Conservation (phyloP, 1,284 basidiomycete species). For the Sanghuangporus baumii region DNA sequence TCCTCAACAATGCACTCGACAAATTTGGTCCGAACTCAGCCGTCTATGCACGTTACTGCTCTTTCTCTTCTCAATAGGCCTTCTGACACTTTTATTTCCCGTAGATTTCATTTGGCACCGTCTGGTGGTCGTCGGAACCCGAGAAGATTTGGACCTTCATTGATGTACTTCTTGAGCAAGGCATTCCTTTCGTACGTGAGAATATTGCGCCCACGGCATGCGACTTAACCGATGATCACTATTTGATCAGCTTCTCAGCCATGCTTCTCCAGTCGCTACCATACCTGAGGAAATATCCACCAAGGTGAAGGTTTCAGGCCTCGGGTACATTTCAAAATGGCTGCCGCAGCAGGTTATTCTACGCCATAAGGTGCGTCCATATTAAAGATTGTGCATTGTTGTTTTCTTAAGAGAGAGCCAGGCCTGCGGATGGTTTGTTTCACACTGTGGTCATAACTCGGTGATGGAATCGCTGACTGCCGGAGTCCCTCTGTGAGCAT, state of each 20-base stretch:
- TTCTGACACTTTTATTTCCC: neutral
- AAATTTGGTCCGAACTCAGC: constrained; percentile 12
- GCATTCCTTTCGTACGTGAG: constrained; percentile 17
- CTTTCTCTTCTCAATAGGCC: neutral
- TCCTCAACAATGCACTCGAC: constrained; percentile 7
- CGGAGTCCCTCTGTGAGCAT: constrained; percentile 18
- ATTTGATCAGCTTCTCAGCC: constrained; percentile 11
- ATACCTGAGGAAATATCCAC: constrained; percentile 10
- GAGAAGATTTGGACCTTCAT: constrained; percentile 17
- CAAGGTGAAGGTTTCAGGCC: constrained; percentile 10
- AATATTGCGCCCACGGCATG: too few species aligned
- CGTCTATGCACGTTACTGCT: constrained; percentile 10
- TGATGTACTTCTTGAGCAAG: constrained; percentile 11
- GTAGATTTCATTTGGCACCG: constrained; percentile 18
- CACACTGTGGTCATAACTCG: constrained; percentile 20
- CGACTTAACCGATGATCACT: neutral
- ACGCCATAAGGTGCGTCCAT: constrained; percentile 6
- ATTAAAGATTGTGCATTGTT: neutral
- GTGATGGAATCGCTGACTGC: constrained; percentile 16
- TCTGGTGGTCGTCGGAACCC: constrained; percentile 13
- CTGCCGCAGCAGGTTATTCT: constrained; percentile 19
- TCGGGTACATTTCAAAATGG: constrained; percentile 15
- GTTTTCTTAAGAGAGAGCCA: neutral
- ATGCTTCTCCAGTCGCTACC: constrained; percentile 9
- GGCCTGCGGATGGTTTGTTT: constrained; percentile 20